Evolutionary conservation across 768 basidiomycete species (phyloP).

Genomic region (Daedaleopsis nitida): DNA sequence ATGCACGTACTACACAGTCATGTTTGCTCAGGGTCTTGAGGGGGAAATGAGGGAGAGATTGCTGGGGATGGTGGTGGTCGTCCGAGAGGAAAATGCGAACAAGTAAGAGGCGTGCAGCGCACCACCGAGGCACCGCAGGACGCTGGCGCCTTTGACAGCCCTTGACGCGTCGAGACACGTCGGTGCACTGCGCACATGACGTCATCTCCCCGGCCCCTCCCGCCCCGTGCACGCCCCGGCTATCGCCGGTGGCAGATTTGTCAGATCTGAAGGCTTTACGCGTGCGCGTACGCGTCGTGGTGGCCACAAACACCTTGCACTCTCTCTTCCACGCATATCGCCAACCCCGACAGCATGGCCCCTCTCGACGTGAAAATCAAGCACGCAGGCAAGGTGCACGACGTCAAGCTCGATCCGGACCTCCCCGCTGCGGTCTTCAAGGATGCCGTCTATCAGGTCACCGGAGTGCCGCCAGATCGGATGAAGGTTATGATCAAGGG

Average conservation of each 20-base stretch:
- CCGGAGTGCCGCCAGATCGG: slow-evolving; percentile 85
- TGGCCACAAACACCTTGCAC: neutral
- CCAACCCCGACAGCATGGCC: slow-evolving; percentile 51
- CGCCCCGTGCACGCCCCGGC: neutral
- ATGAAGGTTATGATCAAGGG: slow-evolving; percentile 99
- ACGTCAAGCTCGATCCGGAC: slow-evolving; percentile 73
- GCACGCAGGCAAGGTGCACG: slow-evolving; percentile 81
- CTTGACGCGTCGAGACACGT: slow-evolving; percentile 15
- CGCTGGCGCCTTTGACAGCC: slow-evolving; percentile 4
- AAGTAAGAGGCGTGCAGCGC: neutral
- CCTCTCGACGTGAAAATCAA: slow-evolving; percentile 81
- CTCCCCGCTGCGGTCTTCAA: slow-evolving; percentile 77
- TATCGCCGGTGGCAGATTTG: slow-evolving; percentile 8
- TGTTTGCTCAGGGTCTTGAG: slow-evolving; percentile 24
- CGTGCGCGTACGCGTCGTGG: slow-evolving; percentile 14
- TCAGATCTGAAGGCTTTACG: slow-evolving; percentile 11
- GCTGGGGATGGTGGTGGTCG: slow-evolving; percentile 6
- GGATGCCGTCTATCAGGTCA: slow-evolving; percentile 74
- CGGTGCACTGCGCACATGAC: slow-evolving; percentile 14
- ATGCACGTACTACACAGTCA: slow-evolving; percentile 51
- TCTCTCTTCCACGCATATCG: slow-evolving; percentile 20
- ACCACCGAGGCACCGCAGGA: slow-evolving; percentile 10
- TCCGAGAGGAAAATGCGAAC: neutral
- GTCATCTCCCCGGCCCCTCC: slow-evolving; percentile 14
- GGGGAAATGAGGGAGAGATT: neutral